phyloP scores from a whole-genome alignment of 2,329 filamentous ascomycete species.

The Ilyonectria sp. region DNA sequence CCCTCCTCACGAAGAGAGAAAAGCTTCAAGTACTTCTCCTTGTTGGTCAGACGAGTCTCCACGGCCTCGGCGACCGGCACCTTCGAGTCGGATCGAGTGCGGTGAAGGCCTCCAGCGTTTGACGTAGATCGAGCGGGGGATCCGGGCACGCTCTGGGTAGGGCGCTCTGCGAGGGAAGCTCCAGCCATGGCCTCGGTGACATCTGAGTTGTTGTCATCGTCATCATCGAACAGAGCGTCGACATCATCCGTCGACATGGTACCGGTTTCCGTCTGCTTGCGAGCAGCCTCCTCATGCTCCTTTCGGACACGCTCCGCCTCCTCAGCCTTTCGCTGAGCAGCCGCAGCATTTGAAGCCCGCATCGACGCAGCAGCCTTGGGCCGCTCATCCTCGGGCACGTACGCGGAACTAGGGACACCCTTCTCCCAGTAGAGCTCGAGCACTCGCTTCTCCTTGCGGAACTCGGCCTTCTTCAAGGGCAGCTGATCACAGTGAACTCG shows the following conservation, averaged over 20 bases:
- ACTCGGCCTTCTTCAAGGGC: slow-evolving; percentile 99
- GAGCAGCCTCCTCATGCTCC: slow-evolving; percentile 91
- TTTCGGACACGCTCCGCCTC: slow-evolving; percentile 85
- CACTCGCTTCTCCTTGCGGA: slow-evolving; percentile 94
- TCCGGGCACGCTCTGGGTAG: slow-evolving; percentile 94
- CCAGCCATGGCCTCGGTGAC: slow-evolving; percentile 93
- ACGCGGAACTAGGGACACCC: slow-evolving; percentile 95
- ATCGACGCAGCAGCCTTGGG: slow-evolving; percentile 85
- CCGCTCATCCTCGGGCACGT: slow-evolving; percentile 96
- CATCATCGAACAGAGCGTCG: slow-evolving; percentile 95
- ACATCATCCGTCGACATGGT: slow-evolving; percentile 95
- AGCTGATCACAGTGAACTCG: slow-evolving; percentile 98
- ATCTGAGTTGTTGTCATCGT: slow-evolving; percentile 90
- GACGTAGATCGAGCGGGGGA: slow-evolving; percentile 86
- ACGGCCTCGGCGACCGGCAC: slow-evolving; percentile 81
- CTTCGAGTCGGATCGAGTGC: slow-evolving; percentile 95
- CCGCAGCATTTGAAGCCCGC: slow-evolving; percentile 81
- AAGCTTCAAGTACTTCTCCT: slow-evolving; percentile 94
- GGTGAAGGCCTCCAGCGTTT: slow-evolving; percentile 79
- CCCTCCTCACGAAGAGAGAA: slow-evolving; percentile 93
- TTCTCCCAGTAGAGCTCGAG: slow-evolving; percentile 99
- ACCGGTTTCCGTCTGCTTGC: slow-evolving; percentile 94
- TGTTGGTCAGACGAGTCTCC: slow-evolving; percentile 87
- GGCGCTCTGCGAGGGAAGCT: slow-evolving; percentile 89
- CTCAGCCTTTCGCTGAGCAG: slow-evolving; percentile 85